Base-by-base conservation (phyloP, 2,329 filamentous ascomycete species). In the Monosporascus cannonballus region DNA sequence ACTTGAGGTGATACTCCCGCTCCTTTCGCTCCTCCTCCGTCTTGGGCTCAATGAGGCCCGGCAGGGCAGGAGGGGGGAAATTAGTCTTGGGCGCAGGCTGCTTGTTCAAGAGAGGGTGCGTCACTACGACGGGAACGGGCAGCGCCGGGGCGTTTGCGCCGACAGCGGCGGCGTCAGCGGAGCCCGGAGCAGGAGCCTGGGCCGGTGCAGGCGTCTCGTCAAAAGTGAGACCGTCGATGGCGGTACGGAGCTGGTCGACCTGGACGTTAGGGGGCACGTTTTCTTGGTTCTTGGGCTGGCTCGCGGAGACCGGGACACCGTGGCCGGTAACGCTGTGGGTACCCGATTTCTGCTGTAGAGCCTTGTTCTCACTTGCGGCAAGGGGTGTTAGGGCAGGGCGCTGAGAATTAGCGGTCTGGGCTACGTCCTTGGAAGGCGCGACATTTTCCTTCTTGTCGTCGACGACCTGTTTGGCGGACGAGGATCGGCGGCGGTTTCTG, bases 1-100 rank as follows among this genome's bases (percentile, higher is more conserved):
- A 96, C 44, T 67, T 69, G 53, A 77, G 70, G 58, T 82, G 78
- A 22, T 74, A 64, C 34, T 67, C 69, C 50, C 67, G 69, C 56
- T 78, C 75, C 39, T 64, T 65, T 52, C 68, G 66, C 51, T 65
- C 67, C 50, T 67, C 69, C 20, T 64, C 62, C 6, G 65, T 65
- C 53, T 59, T 61, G n/a, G 64, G 65, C 52, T 67, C 66, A 45
- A 67, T 62, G 30, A 68, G 48, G 27, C 67, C 67, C 51, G 67
- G 67, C 44, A 69, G 56, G 51, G 52, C 51, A 18, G 58, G 60
- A 51, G 51, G 52, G 47, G 61, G 50, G 27, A 52, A 57, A 18
- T 53, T 36, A 22, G 56, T 47, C 37, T 52, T 54, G 42, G 45
- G 59, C 36, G 54, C 44, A 48, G 53, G 48, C 14, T 52, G 50